A percentile compares a stretch with the other conserved stretches of the same genome.
phyloP scores from a whole-genome alignment of 176 grass and related monocot species.

The Triticum monococcum region DNA sequence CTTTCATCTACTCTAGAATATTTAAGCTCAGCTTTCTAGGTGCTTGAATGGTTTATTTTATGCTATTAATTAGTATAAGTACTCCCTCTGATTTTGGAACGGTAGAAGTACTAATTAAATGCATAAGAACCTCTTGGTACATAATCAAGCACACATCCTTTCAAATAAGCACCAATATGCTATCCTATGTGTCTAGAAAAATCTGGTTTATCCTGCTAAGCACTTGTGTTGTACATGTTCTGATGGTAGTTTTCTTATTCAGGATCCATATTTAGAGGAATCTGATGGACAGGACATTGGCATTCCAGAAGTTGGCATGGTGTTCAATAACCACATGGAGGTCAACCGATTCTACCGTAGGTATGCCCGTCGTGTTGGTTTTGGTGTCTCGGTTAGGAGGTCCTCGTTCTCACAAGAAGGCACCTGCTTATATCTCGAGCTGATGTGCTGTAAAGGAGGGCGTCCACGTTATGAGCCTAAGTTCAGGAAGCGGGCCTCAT shows the following conservation, averaged over 20 bases:
- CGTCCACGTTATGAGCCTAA: slow-evolving; percentile 79
- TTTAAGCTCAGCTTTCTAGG: background rate
- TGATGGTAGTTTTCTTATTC: slow-evolving; percentile 24
- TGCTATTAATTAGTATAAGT: background rate
- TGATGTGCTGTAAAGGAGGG: slow-evolving; percentile 97
- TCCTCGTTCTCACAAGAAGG: slow-evolving; percentile 90
- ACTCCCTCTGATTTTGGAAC: too few relatives aligned
- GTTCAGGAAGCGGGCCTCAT: slow-evolving; percentile 80
- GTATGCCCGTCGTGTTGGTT: slow-evolving; percentile 84
- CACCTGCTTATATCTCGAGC: slow-evolving; percentile 83
- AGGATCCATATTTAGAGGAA: slow-evolving; percentile 53
- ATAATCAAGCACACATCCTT: background rate
- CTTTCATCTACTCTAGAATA: background rate
- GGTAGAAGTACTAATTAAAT: background rate
- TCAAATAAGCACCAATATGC: background rate
- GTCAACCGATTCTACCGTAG: slow-evolving; percentile 75
- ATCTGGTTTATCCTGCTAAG: background rate
- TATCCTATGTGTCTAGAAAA: background rate
- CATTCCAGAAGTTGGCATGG: slow-evolving; percentile 90
- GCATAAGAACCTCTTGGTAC: background rate
- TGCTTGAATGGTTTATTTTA: background rate
- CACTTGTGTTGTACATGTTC: background rate
- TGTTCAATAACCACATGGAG: slow-evolving; percentile 78
- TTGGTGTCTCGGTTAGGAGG: slow-evolving; percentile 85
- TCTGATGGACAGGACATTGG: slow-evolving; percentile 60